Percentiles rank a stretch among this genome's conserved stretches.
Conservation (phyloP, 345 rosid genomes). For the Anacardium occidentale region DNA sequence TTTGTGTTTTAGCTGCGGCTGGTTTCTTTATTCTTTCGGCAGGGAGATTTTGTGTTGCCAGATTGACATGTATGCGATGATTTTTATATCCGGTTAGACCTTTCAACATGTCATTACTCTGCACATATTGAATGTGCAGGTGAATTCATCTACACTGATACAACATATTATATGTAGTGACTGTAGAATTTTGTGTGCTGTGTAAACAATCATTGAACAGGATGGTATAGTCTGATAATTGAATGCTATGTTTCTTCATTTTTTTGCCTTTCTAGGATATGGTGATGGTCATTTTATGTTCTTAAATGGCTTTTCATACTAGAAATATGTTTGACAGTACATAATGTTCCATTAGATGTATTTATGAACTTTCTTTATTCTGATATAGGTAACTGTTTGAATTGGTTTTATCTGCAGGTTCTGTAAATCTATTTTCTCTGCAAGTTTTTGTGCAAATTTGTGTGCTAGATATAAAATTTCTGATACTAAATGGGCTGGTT, state of each 20-base stretch:
- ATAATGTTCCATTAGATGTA: background rate
- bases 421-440: too few species aligned
- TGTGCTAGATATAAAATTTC: too few species aligned
- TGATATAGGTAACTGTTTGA: background rate
- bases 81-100: conserved; percentile 20
- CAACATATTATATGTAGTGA: conserved; percentile 4
- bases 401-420: too few species aligned
- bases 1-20: conserved; percentile 18
- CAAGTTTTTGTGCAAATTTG: too few species aligned
- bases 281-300: conserved; percentile 5
- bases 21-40: conserved; percentile 40
- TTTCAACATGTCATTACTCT: too few species aligned
- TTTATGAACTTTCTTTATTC: background rate
- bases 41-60: conserved; percentile 14
- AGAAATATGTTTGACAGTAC: background rate
- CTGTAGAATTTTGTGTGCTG: conserved; percentile 22
- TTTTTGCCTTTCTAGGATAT: conserved; percentile 1
- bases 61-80: conserved; percentile 18
- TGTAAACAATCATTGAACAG: conserved; percentile 17
- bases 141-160: background rate
- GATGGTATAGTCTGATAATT: conserved; percentile 5
- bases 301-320: background rate
- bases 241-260: background rate
- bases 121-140: conserved; percentile 2
- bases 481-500: too few species aligned